phyloP scores from a whole-genome alignment of 148 eudicot genomes.

The Silene uniflora region DNA sequence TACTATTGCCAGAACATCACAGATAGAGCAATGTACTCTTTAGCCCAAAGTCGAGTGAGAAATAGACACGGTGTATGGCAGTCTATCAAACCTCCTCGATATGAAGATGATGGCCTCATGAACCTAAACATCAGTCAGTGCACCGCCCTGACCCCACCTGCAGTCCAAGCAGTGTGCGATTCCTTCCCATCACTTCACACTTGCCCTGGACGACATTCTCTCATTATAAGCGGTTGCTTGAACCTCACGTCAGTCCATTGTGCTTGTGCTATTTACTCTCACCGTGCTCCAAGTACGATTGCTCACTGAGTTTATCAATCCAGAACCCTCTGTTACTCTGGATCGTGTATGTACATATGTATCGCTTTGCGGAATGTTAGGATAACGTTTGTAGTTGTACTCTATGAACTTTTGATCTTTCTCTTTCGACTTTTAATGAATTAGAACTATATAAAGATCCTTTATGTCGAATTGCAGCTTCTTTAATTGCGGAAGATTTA shows the following conservation, averaged over 20 bases:
- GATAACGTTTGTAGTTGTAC: neutral
- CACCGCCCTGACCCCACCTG: constrained; percentile 92
- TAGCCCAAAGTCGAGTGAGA: constrained; percentile 65
- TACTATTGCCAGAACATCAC: constrained; percentile 95
- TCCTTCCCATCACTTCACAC: constrained; percentile 90
- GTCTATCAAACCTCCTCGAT: constrained; percentile 40
- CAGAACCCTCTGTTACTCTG: neutral
- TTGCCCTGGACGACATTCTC: constrained; percentile 83
- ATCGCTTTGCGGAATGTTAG: neutral
- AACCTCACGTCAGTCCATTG: constrained; percentile 85
- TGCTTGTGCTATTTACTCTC: constrained; percentile 61
- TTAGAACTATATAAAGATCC: neutral
- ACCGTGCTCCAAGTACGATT: constrained; percentile 31
- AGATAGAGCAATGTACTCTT: constrained; percentile 87
- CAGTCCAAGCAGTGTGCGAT: constrained; percentile 87
- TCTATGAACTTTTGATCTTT: neutral
- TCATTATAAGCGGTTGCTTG: constrained; percentile 87
- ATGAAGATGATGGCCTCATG: constrained; percentile 69
- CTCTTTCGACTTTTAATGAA: neutral
- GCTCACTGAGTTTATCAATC: constrained; percentile 20
- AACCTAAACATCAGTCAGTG: constrained; percentile 96
- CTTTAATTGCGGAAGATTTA: too few relatives aligned
- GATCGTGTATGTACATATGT: constrained; percentile 4
- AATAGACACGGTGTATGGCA: constrained; percentile 60
- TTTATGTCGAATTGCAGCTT: neutral